Evolutionary conservation across 176 grass and related monocot species (phyloP), one percentile per base, ranked within the genome.

Genomic region (Chrysopogon serrulatus): DNA sequence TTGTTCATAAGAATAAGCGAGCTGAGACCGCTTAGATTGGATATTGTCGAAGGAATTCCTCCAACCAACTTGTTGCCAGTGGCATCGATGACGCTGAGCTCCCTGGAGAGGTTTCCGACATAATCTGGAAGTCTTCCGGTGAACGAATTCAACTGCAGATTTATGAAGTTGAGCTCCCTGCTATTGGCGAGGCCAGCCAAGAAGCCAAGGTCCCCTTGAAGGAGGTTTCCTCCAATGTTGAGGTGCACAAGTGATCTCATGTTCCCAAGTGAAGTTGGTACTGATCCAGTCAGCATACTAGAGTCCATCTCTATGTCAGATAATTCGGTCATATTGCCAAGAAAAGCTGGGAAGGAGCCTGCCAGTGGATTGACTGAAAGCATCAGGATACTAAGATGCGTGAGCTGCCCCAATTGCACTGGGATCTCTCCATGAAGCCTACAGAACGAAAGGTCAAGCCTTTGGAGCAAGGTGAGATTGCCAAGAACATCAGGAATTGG

Each of bases 241-340:
- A 73, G 3, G 0, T 0, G 0, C 0, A 0, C 1, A 16, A 62
- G 80, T 2, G 6, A 14, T 32, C 13, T 73, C 0, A 47, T 83
- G 15, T 21, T 75, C 16, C 81, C 70, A 9, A 83, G 23, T 24
- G 28, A 27, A 0, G 40, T 11, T 48, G 69, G 40, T 37, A 74
- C 21, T 36, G 15, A 4, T 11, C 81, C 81, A 17, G 69, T 14
- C 4, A 83, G 14, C 2, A 13, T 40, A 33, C 74, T 83, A 0
- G 0, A 9, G 1, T 0, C 11, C 49, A 59, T 9, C 10, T 4
- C 8, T 0, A 35, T 0, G 1, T 0, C 0, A 35, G 12, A 26
- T 4, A 83, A 1, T 34, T 61, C 6, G 5, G 80, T 32, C 0
- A 82, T 1, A 8, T 72, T 82, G 2, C 67, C 49, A n/a, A 82